Percentiles rank a stretch among this genome's conserved stretches.
These are phyloP conservation scores for Boechera divaricarpa DNA, from an alignment of 345 rosid genomes.

Conservation along the genomic window DNA sequence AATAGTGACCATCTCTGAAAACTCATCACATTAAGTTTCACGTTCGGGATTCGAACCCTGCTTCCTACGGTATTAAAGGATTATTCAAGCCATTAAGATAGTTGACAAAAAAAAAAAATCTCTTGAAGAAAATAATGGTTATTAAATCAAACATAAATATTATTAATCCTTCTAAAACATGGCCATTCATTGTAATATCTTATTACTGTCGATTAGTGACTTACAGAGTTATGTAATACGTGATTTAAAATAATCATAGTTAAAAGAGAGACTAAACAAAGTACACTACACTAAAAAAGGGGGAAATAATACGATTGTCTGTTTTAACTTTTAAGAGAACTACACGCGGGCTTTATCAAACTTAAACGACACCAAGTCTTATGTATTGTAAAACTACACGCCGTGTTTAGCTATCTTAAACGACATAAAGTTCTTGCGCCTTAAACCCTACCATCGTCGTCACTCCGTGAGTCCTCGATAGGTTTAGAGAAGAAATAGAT, in stretches of 20 bases:
- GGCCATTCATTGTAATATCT: neutral
- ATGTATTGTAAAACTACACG: constrained; percentile 26
- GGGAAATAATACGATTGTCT: too few relatives aligned
- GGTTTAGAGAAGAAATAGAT: constrained; percentile 9
- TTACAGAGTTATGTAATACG: neutral
- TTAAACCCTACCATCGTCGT: constrained; percentile 41
- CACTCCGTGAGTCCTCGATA: neutral
- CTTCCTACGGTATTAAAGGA: too few relatives aligned
- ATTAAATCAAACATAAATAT: neutral
- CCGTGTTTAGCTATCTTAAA: neutral
- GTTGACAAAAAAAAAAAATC: too few relatives aligned
- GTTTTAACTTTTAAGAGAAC: too few relatives aligned
- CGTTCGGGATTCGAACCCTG: too few relatives aligned
- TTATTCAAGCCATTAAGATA: too few relatives aligned
- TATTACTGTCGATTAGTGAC: neutral
- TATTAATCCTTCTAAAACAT: too few relatives aligned
- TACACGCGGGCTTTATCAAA: too few relatives aligned
- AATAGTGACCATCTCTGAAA: too few relatives aligned
- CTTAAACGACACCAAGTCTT: neutral
- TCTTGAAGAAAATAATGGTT: neutral
- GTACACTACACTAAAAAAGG: neutral
- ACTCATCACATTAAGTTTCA: too few relatives aligned
- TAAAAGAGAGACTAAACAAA: neutral
- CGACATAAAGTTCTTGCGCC: neutral
- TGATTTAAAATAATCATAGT: neutral